A percentile compares a stretch with the other conserved stretches of the same genome.
Evolutionary conservation across 1,284 basidiomycete genomes (phyloP).

Genomic region (Cutaneotrichosporon sp.): DNA sequence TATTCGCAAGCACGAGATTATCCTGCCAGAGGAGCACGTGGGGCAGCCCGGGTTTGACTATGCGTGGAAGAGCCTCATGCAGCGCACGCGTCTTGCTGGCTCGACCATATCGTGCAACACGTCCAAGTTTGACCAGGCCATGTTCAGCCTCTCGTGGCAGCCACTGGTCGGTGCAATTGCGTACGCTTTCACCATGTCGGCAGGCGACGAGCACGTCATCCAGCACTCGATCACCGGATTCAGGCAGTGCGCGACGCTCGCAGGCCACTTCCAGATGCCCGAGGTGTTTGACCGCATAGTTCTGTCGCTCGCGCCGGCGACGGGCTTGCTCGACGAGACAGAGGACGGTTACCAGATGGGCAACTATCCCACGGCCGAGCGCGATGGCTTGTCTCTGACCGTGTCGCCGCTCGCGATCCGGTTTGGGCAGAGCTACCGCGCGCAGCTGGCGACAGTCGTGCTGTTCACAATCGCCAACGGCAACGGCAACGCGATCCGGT

Average conservation of each 20-base stretch:
- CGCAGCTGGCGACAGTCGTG: constrained; percentile 93
- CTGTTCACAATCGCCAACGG: constrained; percentile 97
- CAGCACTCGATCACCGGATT: constrained; percentile 92
- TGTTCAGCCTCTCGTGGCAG: constrained; percentile 91
- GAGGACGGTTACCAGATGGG: constrained; percentile 63
- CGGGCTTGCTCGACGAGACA: constrained; percentile 69
- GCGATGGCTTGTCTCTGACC: constrained; percentile 83
- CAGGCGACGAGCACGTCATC: constrained; percentile 90
- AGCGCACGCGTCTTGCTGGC: constrained; percentile 72
- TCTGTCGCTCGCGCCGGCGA: constrained; percentile 81
- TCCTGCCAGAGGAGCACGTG: constrained; percentile 96
- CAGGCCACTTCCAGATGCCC: constrained; percentile 78
- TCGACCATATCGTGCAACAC: constrained; percentile 74
- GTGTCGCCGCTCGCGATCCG: constrained; percentile 87
- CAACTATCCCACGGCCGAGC: constrained; percentile 82
- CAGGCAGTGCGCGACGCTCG: constrained; percentile 89
- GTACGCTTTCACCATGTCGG: constrained; percentile 85
- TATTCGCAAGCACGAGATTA: constrained; percentile 88
- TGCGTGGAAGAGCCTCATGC: constrained; percentile 93
- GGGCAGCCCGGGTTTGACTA: constrained; percentile 98
- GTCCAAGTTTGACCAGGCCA: constrained; percentile 73
- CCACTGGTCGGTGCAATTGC: constrained; percentile 85
- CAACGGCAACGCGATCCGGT: constrained; percentile 87
- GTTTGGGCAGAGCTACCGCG: constrained; percentile 93
- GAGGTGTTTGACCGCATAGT: constrained; percentile 98